Percentiles rank a stretch among this genome's conserved stretches.
phyloP scores from a whole-genome alignment of 2,329 filamentous ascomycete species.

The Colletotrichum spinosum region DNA sequence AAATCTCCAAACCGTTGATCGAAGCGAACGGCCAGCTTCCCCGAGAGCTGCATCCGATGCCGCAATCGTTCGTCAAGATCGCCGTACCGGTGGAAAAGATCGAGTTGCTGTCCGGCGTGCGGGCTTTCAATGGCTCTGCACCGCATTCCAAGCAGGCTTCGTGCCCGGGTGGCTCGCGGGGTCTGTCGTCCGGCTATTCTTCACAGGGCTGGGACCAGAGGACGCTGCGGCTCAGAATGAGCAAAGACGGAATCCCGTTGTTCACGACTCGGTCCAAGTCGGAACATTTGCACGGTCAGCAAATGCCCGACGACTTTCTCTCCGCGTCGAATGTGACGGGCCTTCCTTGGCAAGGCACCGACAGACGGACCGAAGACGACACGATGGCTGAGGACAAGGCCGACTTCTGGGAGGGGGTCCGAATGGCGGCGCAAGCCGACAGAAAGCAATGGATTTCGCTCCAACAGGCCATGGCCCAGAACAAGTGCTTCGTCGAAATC shows the following conservation, averaged over 20 bases:
- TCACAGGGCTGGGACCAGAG: not conserved
- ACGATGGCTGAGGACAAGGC: conserved; percentile 6
- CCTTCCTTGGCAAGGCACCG: conserved; percentile 20
- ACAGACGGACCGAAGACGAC: conserved; percentile 1
- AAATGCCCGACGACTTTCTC: conserved; percentile 29
- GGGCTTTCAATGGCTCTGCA: too few relatives aligned
- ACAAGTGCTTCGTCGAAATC: conserved; percentile 34
- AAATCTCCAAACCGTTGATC: conserved; percentile 24
- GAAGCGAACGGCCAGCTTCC: conserved; percentile 16
- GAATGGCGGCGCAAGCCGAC: conserved; percentile 9
- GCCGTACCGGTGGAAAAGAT: conserved; percentile 31
- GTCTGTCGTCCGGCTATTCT: not conserved
- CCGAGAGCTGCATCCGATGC: conserved; percentile 28
- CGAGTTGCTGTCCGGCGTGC: not conserved
- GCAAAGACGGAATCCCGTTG: conserved; percentile 27
- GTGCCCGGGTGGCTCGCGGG: not conserved
- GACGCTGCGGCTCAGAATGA: conserved; percentile 18
- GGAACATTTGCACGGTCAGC: not conserved
- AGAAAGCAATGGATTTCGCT: conserved; percentile 26
- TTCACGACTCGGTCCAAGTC: conserved; percentile 23
- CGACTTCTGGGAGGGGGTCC: conserved; percentile 29
- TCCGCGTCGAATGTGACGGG: conserved; percentile 10
- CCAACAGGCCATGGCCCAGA: conserved; percentile 31
- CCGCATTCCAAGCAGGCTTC: not conserved
- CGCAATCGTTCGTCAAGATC: conserved; percentile 24